phyloP scores from a whole-genome alignment of 176 grass and related monocot genomes.

The Aegilops tauschii region DNA sequence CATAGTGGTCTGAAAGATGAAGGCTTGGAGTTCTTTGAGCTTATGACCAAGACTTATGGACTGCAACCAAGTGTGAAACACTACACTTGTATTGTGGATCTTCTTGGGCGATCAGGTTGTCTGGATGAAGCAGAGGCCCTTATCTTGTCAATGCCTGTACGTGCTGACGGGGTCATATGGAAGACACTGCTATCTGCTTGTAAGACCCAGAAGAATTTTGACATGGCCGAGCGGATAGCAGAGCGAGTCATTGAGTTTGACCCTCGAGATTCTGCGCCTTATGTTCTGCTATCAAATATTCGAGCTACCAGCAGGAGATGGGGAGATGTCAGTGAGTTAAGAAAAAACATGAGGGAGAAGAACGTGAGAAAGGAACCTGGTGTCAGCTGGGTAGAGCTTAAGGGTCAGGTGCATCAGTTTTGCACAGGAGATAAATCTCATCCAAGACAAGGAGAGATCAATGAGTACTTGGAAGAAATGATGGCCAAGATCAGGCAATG shows the following conservation, averaged over 20 bases:
- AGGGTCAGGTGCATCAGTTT: slow-evolving; percentile 68
- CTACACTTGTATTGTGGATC: slow-evolving; percentile 70
- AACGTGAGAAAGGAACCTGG: slow-evolving; percentile 71
- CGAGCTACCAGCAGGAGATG: slow-evolving; percentile 55
- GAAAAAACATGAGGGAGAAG: slow-evolving; percentile 52
- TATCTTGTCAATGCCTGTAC: slow-evolving; percentile 58
- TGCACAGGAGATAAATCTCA: slow-evolving; percentile 56
- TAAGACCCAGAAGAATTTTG: slow-evolving; percentile 55
- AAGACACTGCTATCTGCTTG: slow-evolving; percentile 71
- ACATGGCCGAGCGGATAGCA: slow-evolving; percentile 63
- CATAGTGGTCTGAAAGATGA: slow-evolving; percentile 71
- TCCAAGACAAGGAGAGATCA: slow-evolving; percentile 47
- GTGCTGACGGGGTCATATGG: slow-evolving; percentile 63
- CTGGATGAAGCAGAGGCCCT: slow-evolving; percentile 55
- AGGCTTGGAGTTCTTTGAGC: slow-evolving; percentile 45
- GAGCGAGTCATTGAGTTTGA: slow-evolving; percentile 54
- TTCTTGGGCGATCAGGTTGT: slow-evolving; percentile 57
- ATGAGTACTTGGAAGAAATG: slow-evolving; percentile 52
- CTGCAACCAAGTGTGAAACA: slow-evolving; percentile 52
- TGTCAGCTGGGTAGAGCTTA: slow-evolving; percentile 71
- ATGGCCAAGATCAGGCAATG: slow-evolving; percentile 50
- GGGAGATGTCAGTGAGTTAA: slow-evolving; percentile 45
- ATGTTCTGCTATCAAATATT: slow-evolving; percentile 74
- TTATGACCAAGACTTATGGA: slow-evolving; percentile 57
- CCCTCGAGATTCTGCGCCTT: slow-evolving; percentile 60